Conservation (phyloP, 1,284 basidiomycete genomes). For the Volvariella surrecta region DNA sequence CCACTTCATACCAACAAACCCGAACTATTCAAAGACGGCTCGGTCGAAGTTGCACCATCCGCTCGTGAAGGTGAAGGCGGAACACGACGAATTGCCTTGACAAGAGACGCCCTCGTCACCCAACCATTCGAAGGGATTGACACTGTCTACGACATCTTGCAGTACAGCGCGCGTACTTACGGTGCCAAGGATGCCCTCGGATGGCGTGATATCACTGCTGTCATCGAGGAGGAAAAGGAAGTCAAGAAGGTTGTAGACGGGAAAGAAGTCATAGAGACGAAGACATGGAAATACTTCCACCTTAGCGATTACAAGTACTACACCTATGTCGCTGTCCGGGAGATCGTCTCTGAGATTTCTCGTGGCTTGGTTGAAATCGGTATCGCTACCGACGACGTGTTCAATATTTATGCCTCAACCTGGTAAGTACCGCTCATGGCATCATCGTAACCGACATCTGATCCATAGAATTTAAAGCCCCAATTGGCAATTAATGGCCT, state of each 20-base stretch:
- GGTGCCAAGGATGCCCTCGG: slow-evolving; percentile 72
- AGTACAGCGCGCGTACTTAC: slow-evolving; percentile 68
- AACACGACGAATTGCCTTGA: slow-evolving; percentile 59
- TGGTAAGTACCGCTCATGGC: slow-evolving; percentile 51
- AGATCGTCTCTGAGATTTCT: slow-evolving; percentile 55
- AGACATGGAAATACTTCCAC: slow-evolving; percentile 96
- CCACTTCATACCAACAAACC: slow-evolving; percentile 21
- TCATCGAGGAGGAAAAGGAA: slow-evolving; percentile 87
- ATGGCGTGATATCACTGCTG: slow-evolving; percentile 66
- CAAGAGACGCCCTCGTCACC: slow-evolving; percentile 62
- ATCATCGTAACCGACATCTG: slow-evolving; percentile 2
- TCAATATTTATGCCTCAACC: slow-evolving; percentile 91
- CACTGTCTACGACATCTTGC: slow-evolving; percentile 77
- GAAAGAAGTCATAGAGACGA: slow-evolving; percentile 78
- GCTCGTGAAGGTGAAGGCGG: slow-evolving; percentile 28
- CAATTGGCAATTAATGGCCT: slow-evolving; percentile 88
- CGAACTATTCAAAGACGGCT: slow-evolving; percentile 25
- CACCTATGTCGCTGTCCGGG: slow-evolving; percentile 63
- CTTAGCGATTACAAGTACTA: slow-evolving; percentile 84
- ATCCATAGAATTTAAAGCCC: slow-evolving; percentile 29
- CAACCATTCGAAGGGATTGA: slow-evolving; percentile 75
- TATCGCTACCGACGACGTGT: slow-evolving; percentile 63
- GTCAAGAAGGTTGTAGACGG: slow-evolving; percentile 79
- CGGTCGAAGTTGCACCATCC: slow-evolving; percentile 20
- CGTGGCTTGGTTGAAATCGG: slow-evolving; percentile 74